Conservation (phyloP, 495 filamentous ascomycete species). For the Podospora appendiculata region DNA sequence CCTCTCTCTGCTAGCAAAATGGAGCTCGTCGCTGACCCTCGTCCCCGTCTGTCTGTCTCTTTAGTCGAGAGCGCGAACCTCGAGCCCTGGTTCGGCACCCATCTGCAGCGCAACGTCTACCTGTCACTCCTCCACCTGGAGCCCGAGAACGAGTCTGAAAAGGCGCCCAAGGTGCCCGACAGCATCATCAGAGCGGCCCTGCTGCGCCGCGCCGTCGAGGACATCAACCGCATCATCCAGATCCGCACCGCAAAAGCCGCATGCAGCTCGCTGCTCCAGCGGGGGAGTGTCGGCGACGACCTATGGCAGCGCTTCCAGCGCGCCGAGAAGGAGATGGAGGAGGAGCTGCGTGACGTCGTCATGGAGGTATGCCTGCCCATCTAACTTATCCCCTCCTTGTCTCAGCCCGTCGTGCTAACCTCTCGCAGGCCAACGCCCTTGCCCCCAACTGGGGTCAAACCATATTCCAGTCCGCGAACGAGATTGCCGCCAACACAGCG, state of each 20-base stretch:
- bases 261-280: conserved; percentile 70
- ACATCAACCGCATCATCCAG: conserved; percentile 82
- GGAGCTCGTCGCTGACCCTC: neutral
- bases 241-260: conserved; percentile 80
- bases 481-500: conserved; percentile 68
- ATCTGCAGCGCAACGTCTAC: conserved; percentile 90
- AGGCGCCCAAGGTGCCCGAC: conserved; percentile 68
- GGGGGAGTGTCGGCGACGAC: conserved; percentile 92
- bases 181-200: conserved; percentile 85
- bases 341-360: conserved; percentile 88
- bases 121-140: conserved; percentile 84
- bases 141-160: conserved; percentile 59
- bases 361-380: conserved; percentile 67
- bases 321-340: conserved; percentile 97
- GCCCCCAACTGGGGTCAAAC: conserved; percentile 78
- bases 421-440: conserved; percentile 70
- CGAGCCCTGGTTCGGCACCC: conserved; percentile 85
- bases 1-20: neutral
- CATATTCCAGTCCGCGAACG: conserved; percentile 90
- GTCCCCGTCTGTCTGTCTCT: neutral
- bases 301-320: conserved; percentile 85
- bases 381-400: neutral
- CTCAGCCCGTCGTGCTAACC: conserved; percentile 2
- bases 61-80: conserved; percentile 69
- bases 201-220: conserved; percentile 78